Base-by-base conservation (phyloP, 306 rosid species). In the Glycyrrhiza uralensis region DNA sequence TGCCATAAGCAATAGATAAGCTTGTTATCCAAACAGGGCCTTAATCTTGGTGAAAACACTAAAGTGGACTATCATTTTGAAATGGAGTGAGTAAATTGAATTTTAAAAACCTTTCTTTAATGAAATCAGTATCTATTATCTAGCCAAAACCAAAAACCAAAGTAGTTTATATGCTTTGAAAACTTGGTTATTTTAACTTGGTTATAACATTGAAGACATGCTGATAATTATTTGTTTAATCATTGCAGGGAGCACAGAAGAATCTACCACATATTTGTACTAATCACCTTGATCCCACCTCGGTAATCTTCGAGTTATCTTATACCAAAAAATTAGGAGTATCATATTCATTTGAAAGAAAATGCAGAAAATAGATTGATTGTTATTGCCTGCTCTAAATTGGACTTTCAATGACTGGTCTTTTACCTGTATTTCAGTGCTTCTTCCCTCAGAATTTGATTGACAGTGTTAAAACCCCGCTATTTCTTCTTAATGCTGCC, bases 381-480 rank as follows among this genome's bases (percentile, higher is more conserved):
- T 12, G 5, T 14, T 38, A 57, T 65, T 66, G 46, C 47, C 65
- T 13, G 49, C 33, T 60, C 36, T 74, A 22, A 13, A 42, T 72
- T 82, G 56, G 80, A 64, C 79, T 71, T 66, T 35, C 44, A 42
- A 2, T 62, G 26, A 51, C 69, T 4, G 26, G 2, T 77, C 11
- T 64, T 11, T 61, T 9, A 4, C 12, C 33, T 17, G 1, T n/a
- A 8, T 67, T 72, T 57, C 91, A 95, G 99, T 91, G 99, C 81
- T 89, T 95, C 87, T 95, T 95, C 80, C 99, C 99, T 23, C 96
- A 91, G 75, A 91, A 95, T 70, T 71, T 86, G 84, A 89, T 95
- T 51, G 75, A 68, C 71, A 78, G 82, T 45, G 77, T 91, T 42
- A 76, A 38, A 78, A 95, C 99, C 44, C 99, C 99, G 0, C 79